Evolutionary conservation across 352 stramenopile genomes (phyloP).

Genomic region (Ophiocytium majus): DNA sequence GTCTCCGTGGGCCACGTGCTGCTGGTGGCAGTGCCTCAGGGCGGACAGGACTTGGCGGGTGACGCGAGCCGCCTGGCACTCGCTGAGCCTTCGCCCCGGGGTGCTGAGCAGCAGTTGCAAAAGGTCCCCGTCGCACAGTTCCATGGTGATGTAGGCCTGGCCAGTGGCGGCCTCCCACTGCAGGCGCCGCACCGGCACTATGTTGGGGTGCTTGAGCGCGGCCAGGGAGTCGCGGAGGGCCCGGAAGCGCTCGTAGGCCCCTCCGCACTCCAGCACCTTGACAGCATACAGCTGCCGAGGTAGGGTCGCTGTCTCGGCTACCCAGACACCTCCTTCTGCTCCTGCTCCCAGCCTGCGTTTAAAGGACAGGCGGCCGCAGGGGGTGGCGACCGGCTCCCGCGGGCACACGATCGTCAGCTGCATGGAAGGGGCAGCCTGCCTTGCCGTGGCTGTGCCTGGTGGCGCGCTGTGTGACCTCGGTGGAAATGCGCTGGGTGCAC

Average conservation of each 20-base stretch:
- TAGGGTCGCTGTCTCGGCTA: neutral
- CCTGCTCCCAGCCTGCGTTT: neutral
- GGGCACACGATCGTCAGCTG: neutral
- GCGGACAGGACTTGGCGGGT: slow-evolving; percentile 74
- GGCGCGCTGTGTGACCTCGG: no score
- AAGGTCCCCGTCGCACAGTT: slow-evolving; percentile 17
- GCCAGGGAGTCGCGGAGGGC: neutral
- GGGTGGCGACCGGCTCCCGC: neutral
- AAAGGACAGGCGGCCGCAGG: neutral
- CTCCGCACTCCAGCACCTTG: neutral
- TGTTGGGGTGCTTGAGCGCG: neutral
- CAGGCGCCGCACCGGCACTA: neutral
- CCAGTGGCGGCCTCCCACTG: neutral
- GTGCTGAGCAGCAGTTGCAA: neutral
- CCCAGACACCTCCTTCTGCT: neutral
- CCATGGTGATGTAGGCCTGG: slow-evolving; percentile 23
- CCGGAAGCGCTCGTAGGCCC: neutral
- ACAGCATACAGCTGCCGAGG: neutral
- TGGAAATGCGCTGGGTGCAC: no score
- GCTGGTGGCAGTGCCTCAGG: slow-evolving; percentile 69
- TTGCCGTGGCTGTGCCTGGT: no score
- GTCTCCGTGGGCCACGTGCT: slow-evolving; percentile 77
- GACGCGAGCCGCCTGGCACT: slow-evolving; percentile 58
- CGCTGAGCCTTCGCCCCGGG: neutral
- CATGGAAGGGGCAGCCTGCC: no score